Base-by-base conservation (phyloP, 345 rosid species). In the Durio zibethinus region DNA sequence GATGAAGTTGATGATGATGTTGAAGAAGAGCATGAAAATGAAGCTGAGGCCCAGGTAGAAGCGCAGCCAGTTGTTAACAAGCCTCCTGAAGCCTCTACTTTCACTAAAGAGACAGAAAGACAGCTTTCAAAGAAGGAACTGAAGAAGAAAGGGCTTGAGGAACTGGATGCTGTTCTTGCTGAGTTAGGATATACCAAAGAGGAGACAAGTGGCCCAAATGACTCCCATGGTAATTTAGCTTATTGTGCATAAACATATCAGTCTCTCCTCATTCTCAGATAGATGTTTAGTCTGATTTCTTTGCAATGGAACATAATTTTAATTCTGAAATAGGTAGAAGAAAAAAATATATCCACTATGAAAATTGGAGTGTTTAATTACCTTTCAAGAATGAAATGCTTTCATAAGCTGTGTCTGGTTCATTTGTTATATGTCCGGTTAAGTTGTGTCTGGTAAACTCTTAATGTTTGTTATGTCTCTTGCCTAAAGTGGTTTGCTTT, bases 141-240 rank as follows among this genome's bases (percentile, higher is more conserved):
- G 81, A 90, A 88, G 85, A 90, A 90, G 60, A 90, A 88, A 77
- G 93, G 72, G 72, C 91, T 90, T 63, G 90, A 80, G 61, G 93
- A 90, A 82, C 87, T 90, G 42, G 90, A 88, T 48, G 93, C 90
- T 21, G 84, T 90, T 62, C 88, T 90, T 63, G 86, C 90, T 69
- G 89, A 88, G 70, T 80, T 90, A 45, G 91, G 88, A 73, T 71
- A 43, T 23, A 3, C 79, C 33, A 69, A 78, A 48, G 79, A 50
- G 45, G 89, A 84, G 70, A 66, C 78, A 21, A 70, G 72, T 71
- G 82, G 63, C 61, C 78, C 80, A 70, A 86, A 84, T 82, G 89
- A 78, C 33, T 76, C 85, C 14, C 38, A n/a, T 60, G 86, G 88
- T 86, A 86, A 78, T 35, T 67, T 74, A 16, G 47, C 27, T 35